Percentiles rank a stretch among this genome's conserved stretches.
These are phyloP conservation scores for Dactylellina parvicollis DNA, from an alignment of 2,329 filamentous ascomycete species.

Conservation along the genomic window DNA sequence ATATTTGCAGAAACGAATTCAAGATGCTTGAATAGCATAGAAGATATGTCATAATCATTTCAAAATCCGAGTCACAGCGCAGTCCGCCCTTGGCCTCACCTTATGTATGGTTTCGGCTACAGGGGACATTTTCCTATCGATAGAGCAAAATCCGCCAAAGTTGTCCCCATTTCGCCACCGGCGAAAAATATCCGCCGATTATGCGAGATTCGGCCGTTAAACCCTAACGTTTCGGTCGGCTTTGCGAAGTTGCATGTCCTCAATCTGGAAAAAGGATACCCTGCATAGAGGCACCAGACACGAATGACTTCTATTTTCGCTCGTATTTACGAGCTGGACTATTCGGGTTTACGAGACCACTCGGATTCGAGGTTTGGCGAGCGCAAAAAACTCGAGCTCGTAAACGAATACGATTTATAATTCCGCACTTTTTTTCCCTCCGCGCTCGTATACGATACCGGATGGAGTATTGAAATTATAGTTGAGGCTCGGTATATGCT, in stretches of 20 bases:
- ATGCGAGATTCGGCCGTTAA: constrained; percentile 8
- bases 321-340: no score
- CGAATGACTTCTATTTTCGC: constrained; percentile 5
- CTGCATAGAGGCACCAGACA: not conserved
- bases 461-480: constrained; percentile 4
- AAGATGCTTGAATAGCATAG: no score
- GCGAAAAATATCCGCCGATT: constrained; percentile 30
- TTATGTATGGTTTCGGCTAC: constrained; percentile 19
- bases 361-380: not conserved
- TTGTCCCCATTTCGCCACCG: constrained; percentile 33
- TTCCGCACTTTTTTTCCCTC: not conserved
- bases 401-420: constrained; percentile 16
- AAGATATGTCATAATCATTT: constrained; percentile 16
- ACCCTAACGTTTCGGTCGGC: not conserved
- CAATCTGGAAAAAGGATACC: no score
- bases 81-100: not conserved
- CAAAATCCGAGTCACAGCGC: constrained; percentile 16
- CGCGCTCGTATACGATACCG: constrained; percentile 20
- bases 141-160: not conserved
- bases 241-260: no score
- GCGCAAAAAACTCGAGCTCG: not conserved
- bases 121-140: constrained; percentile 26
- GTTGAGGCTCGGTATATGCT: constrained; percentile 9
- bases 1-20: no score
- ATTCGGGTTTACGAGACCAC: no score